Base-by-base conservation (phyloP, 208 protist genomes). In the Angomonas ambiguus region DNA sequence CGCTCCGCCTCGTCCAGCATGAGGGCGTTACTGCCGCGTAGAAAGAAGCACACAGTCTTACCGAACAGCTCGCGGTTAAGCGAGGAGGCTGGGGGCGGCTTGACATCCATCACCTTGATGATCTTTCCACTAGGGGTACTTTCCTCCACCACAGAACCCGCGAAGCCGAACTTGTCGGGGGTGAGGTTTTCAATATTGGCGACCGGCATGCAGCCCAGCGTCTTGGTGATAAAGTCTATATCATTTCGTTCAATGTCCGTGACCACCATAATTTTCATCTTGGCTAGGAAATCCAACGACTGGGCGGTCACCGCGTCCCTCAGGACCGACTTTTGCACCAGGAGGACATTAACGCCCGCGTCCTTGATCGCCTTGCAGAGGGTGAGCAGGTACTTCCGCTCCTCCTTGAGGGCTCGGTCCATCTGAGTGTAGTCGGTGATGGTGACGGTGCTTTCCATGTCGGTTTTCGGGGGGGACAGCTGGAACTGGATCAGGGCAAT, bases 401-500 rank as follows among this genome's bases (percentile, higher is more conserved):
- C 98, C 82, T 99, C 96, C 74, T 92, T 90, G 2, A 99, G 69
- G 2, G 99, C 91, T 32, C 97, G 88, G 77, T 99, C 98, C 88
- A 99, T 99, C 77, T 99, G 96, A 16, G 79, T 82, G 82, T 99
- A 99, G 69, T 99, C 97, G 18, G 66, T 88, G 70, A 99, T 94
- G 11, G 98, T 88, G 32, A 99, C 86, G 20, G 89, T 94, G 76
- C 97, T 87, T 61, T 93, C 83, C 85, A 97, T 92, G 82, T 99
- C 98, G 25, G 99, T 99, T 82, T 99, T 99, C 38, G 99, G 99
- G 16, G 99, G 90, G 1, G 97, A 99, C 6, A 99, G 80, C 72
- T 96, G 96, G 81, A 99, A 99, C 86, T 99, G 98, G 68, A 99
- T 99, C 3, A 99, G 82, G 59, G 91, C 98, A 79, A 99, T 99